A percentile compares a stretch with the other conserved stretches of the same genome.
phyloP scores from a whole-genome alignment of 768 basidiomycete species.

The Polyporus arcularius region DNA sequence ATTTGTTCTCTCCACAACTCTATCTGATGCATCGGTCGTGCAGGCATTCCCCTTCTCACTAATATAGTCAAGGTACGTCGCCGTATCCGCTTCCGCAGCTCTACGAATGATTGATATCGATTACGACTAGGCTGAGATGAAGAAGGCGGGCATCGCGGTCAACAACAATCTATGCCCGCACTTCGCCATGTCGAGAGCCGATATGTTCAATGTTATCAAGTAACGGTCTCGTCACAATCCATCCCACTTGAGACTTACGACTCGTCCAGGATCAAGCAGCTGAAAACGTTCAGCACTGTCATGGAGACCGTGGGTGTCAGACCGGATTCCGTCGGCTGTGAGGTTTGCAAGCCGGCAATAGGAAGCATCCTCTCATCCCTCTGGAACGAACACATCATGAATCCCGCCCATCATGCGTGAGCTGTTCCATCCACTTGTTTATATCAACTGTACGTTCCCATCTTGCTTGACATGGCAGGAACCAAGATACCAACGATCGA shows the following conservation, averaged over 20 bases:
- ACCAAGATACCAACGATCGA: constrained; percentile 71
- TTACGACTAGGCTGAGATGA: constrained; percentile 57
- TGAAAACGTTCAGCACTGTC: constrained; percentile 55
- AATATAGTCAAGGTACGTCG: constrained; percentile 38
- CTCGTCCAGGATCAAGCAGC: constrained; percentile 52
- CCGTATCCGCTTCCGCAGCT: neutral
- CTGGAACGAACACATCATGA: constrained; percentile 67
- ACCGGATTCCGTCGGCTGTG: constrained; percentile 60
- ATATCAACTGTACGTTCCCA: neutral
- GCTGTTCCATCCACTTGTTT: neutral
- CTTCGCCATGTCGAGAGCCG: constrained; percentile 62
- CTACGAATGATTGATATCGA: neutral
- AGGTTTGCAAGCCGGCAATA: constrained; percentile 71
- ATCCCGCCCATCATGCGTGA: constrained; percentile 56
- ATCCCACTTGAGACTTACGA: neutral
- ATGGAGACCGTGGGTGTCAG: constrained; percentile 51
- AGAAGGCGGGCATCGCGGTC: constrained; percentile 60
- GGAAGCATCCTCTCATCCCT: constrained; percentile 52
- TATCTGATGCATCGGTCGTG: neutral
- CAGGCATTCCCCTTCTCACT: constrained; percentile 56
- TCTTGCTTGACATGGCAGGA: constrained; percentile 24
- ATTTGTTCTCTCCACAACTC: neutral
- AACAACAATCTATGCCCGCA: constrained; percentile 66
- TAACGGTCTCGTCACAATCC: constrained; percentile 5
- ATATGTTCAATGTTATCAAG: constrained; percentile 66